Conservation (phyloP, 208 protist species). For the Strigomonas oncopelti region DNA sequence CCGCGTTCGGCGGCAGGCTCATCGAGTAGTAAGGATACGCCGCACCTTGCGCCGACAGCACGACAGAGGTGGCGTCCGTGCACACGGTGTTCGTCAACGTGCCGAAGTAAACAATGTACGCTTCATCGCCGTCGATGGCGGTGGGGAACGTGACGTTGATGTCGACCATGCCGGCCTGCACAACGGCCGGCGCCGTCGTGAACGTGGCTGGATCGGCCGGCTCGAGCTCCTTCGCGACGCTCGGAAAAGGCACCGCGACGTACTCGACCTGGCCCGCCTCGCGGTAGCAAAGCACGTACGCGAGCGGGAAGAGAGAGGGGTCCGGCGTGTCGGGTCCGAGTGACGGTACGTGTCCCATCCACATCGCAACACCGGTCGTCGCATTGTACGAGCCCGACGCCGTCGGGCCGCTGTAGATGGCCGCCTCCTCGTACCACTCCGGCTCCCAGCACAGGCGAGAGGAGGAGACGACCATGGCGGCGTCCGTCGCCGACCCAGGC, state of each 20-base stretch:
- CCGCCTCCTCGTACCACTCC: conserved; percentile 23
- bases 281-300: conserved; percentile 79
- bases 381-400: conserved; percentile 11
- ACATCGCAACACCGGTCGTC: conserved; percentile 24
- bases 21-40: conserved; percentile 60
- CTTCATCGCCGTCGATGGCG: conserved; percentile 47
- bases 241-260: conserved; percentile 51
- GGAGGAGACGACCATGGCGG: conserved; percentile 62
- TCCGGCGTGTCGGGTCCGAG: conserved; percentile 61
- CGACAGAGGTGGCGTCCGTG: conserved; percentile 36
- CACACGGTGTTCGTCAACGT: conserved; percentile 70
- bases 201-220: conserved; percentile 54
- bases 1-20: conserved; percentile 38
- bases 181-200: conserved; percentile 36
- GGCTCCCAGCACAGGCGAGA: conserved; percentile 73
- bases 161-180: conserved; percentile 56
- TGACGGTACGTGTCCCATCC: conserved; percentile 73
- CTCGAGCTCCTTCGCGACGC: conserved; percentile 12
- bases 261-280: conserved; percentile 67
- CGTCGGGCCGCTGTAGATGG: conserved; percentile 1
- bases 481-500: conserved; percentile 34
- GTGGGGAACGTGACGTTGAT: conserved; percentile 56
- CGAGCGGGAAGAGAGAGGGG: conserved; percentile 52
- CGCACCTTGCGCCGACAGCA: conserved; percentile 24
- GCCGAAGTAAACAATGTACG: conserved; percentile 69